A percentile compares a stretch with the other conserved stretches of the same genome.
Conservation (phyloP, 2,329 filamentous ascomycete genomes). For the Phaeomoniella chlamydospora region DNA sequence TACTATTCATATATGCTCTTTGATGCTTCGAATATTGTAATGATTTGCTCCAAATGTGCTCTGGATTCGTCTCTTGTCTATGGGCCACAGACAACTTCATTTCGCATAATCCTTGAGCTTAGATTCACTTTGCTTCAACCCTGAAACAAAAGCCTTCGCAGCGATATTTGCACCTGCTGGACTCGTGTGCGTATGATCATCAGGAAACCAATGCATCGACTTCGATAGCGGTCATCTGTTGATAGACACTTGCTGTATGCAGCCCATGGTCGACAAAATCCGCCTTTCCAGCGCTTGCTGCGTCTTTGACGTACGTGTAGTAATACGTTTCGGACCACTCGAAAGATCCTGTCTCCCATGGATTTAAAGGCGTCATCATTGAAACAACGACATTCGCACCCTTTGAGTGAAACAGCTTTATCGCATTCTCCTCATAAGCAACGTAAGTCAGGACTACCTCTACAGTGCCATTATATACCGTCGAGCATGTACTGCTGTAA, state of each 20-base stretch:
- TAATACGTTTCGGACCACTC: conserved; percentile 35
- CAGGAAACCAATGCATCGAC: conserved; percentile 42
- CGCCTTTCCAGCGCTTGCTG: conserved; percentile 29
- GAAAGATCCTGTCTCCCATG: conserved; percentile 44
- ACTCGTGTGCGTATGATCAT: conserved; percentile 50
- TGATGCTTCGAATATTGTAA: no score
- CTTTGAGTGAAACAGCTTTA: conserved; percentile 36
- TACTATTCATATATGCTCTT: no score
- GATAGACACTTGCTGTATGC: conserved; percentile 40
- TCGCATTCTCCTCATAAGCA: conserved; percentile 44
- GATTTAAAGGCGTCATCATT: conserved; percentile 47
- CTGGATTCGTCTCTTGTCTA: no score
- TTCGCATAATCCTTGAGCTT: conserved; percentile 20
- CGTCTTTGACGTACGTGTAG: conserved; percentile 37
- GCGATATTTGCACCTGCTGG: conserved; percentile 39
- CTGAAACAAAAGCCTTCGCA: conserved; percentile 45
- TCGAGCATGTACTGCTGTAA: conserved; percentile 34
- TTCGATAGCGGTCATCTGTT: conserved; percentile 30
- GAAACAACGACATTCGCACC: conserved; percentile 48
- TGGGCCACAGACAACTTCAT: no score
- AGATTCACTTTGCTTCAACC: conserved; percentile 33
- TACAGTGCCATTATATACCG: conserved; percentile 32
- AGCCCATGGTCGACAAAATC: conserved; percentile 46
- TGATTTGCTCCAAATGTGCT: no score
- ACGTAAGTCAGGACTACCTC: conserved; percentile 48